Conservation (phyloP, 768 basidiomycete species). For the Lepiota brunneoincarnata region DNA sequence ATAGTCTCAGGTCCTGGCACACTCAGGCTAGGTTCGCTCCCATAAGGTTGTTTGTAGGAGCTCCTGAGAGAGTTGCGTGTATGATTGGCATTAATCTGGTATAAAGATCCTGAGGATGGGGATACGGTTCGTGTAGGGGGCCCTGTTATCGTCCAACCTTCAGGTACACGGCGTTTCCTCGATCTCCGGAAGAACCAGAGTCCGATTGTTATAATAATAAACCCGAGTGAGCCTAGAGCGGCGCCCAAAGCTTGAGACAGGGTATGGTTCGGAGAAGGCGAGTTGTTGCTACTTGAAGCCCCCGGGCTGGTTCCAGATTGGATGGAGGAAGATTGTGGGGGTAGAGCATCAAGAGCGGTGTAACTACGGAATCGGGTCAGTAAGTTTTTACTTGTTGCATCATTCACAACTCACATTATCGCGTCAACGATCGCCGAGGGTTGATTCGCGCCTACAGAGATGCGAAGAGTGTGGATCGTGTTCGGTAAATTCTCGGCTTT, state of each 20-base stretch:
- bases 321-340: constrained; percentile 10
- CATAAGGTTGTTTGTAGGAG: neutral
- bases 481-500: constrained; percentile 28
- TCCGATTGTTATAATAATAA: constrained; percentile 23
- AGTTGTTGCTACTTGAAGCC: neutral
- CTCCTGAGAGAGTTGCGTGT: neutral
- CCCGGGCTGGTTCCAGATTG: constrained; percentile 12
- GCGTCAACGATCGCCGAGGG: constrained; percentile 28
- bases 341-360: constrained; percentile 12
- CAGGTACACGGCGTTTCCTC: constrained; percentile 25
- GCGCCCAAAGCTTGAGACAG: constrained; percentile 32
- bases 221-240: constrained; percentile 27
- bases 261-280: constrained; percentile 15
- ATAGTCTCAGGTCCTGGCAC: neutral
- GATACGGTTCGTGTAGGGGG: neutral
- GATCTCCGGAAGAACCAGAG: constrained; percentile 29
- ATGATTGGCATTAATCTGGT: neutral
- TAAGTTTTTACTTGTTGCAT: neutral
- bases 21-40: neutral
- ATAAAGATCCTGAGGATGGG: neutral
- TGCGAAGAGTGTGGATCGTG: constrained; percentile 31
- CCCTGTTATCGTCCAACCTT: constrained; percentile 32
- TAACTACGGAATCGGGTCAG: constrained; percentile 11
- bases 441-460: constrained; percentile 32
- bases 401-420: too few relatives aligned